phyloP scores from a whole-genome alignment of 2,329 filamentous ascomycete species.

The Paracoccidioides lutzii region DNA sequence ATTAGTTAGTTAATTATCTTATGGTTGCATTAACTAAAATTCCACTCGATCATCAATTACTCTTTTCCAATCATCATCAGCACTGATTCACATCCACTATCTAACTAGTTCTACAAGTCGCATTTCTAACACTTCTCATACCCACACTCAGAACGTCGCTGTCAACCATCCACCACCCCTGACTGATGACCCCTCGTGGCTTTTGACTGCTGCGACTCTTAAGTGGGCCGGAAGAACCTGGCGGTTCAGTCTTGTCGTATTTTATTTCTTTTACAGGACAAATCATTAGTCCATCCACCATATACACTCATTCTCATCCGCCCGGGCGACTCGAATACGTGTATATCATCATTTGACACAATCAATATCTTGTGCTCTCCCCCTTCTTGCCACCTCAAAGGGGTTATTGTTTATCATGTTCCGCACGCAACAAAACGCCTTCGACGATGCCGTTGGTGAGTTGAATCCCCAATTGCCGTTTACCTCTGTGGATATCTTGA shows the following conservation, averaged over 20 bases:
- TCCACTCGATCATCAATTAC: no score
- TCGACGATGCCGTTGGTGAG: conserved; percentile 58
- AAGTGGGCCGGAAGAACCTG: background rate
- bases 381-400: background rate
- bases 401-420: conserved; percentile 34
- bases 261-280: background rate
- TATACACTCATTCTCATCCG: background rate
- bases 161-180: no score
- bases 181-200: no score
- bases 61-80: no score
- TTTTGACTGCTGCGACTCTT: background rate
- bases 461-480: background rate
- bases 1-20: no score
- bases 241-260: background rate
- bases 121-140: no score
- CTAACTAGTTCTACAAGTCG: no score
- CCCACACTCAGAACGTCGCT: no score
- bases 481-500: background rate
- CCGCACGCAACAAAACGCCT: conserved; percentile 52
- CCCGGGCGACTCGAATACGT: background rate
- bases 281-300: background rate
- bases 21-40: no score
- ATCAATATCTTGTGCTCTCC: background rate
- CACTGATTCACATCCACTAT: no score
- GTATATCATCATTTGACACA: background rate